These are phyloP conservation scores for Elsinoe batatas DNA, from an alignment of 2,329 filamentous ascomycete species.

Conservation along the genomic window DNA sequence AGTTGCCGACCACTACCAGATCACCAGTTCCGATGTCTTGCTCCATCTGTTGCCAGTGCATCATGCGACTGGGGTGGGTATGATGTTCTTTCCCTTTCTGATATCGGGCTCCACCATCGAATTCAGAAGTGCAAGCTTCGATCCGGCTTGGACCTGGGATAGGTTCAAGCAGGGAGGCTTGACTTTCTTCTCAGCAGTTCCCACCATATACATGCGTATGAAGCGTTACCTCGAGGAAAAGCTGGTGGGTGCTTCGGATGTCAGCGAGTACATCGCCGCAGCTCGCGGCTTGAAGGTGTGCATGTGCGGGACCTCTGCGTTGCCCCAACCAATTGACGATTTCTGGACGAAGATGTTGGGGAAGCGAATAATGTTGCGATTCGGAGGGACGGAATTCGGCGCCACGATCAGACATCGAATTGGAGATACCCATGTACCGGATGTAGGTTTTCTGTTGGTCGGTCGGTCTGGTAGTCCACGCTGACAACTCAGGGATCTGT, in stretches of 20 bases:
- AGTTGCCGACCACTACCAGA: constrained; percentile 33
- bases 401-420: constrained; percentile 39
- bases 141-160: constrained; percentile 34
- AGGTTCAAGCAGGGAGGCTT: constrained; percentile 33
- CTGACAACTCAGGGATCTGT: constrained; percentile 27
- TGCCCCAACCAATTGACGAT: constrained; percentile 41
- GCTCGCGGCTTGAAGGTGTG: constrained; percentile 33
- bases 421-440: constrained; percentile 27
- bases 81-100: constrained; percentile 39
- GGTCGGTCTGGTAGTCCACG: background rate
- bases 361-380: constrained; percentile 37
- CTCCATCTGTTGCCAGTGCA: constrained; percentile 43
- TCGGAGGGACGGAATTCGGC: constrained; percentile 44
- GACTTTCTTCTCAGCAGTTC: constrained; percentile 44
- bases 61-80: constrained; percentile 43
- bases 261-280: constrained; percentile 34
- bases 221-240: constrained; percentile 35
- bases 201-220: constrained; percentile 42
- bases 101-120: constrained; percentile 39
- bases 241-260: constrained; percentile 24
- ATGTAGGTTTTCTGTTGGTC: constrained; percentile 24
- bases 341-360: constrained; percentile 40
- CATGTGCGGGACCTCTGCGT: constrained; percentile 39
- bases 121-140: constrained; percentile 38
- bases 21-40: constrained; percentile 32